These are phyloP conservation scores for Xylariaceae sp. DNA, from an alignment of 2,329 filamentous ascomycete species.

Conservation along the genomic window DNA sequence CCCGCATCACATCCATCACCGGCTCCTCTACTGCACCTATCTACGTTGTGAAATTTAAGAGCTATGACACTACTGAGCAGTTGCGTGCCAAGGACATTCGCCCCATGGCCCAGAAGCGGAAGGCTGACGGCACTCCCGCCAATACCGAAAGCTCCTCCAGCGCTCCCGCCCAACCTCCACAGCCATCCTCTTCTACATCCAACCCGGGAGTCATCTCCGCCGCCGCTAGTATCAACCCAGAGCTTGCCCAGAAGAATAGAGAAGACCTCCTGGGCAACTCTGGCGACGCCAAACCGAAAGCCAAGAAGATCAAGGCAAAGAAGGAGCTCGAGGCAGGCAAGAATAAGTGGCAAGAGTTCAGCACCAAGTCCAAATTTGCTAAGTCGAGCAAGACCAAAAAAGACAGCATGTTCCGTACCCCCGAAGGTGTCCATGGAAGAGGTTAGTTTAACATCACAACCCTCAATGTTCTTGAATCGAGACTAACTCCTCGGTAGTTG, in stretches of 20 bases:
- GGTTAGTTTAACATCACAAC: slow-evolving; percentile 49
- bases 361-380: slow-evolving; percentile 67
- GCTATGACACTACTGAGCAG: slow-evolving; percentile 80
- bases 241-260: slow-evolving; percentile 45
- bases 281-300: slow-evolving; percentile 69
- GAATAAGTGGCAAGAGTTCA: slow-evolving; percentile 93
- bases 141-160: slow-evolving; percentile 34
- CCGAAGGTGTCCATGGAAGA: slow-evolving; percentile 79
- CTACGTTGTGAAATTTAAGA: slow-evolving; percentile 93
- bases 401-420: slow-evolving; percentile 95
- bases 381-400: slow-evolving; percentile 64
- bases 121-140: slow-evolving; percentile 72
- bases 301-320: slow-evolving; percentile 88
- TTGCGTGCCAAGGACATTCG: slow-evolving; percentile 79
- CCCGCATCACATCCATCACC: slow-evolving; percentile 88
- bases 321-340: slow-evolving; percentile 89
- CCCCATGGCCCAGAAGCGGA: slow-evolving; percentile 75
- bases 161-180: slow-evolving; percentile 31
- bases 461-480: not conserved
- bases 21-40: slow-evolving; percentile 87
- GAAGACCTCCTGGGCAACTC: slow-evolving; percentile 60
- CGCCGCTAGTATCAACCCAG: slow-evolving; percentile 55
- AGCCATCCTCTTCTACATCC: slow-evolving; percentile 32
- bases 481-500: slow-evolving; percentile 58
- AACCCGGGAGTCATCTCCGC: slow-evolving; percentile 51